Percentiles rank a stretch among this genome's conserved stretches.
These are phyloP conservation scores for Guillardia theta DNA, from an alignment of 78 protist species.

Conservation along the genomic window DNA sequence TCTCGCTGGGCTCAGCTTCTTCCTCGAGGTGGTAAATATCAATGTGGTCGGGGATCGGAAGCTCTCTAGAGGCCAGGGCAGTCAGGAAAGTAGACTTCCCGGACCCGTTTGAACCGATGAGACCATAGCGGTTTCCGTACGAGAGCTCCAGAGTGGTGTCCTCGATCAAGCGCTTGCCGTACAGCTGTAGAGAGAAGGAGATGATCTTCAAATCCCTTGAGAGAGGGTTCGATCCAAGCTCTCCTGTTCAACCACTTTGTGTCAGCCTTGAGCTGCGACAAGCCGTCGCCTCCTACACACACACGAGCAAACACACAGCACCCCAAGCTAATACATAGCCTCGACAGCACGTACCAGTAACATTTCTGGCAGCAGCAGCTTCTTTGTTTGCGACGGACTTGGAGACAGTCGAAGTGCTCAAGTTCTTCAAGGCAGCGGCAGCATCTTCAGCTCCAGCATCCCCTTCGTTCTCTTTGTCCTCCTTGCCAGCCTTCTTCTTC, in stretches of 20 bases:
- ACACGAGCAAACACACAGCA: neutral
- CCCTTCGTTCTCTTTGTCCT: too few species aligned
- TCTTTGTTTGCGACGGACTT: neutral
- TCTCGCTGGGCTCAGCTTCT: slow-evolving; percentile 52
- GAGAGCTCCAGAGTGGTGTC: slow-evolving; percentile 17
- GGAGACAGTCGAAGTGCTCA: neutral
- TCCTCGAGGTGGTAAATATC: slow-evolving; percentile 49
- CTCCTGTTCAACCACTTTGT: neutral
- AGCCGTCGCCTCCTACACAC: neutral
- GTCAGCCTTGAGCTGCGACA: neutral
- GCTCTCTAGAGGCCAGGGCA: slow-evolving; percentile 19
- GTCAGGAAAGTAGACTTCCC: slow-evolving; percentile 36
- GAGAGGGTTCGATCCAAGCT: neutral
- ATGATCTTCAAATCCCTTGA: slow-evolving; percentile 34
- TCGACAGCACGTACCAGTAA: neutral
- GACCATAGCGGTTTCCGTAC: neutral
- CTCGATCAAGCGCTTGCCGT: neutral
- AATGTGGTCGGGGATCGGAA: slow-evolving; percentile 38
- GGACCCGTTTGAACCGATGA: slow-evolving; percentile 26
- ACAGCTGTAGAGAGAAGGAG: neutral
- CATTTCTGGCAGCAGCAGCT: neutral
- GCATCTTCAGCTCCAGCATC: neutral
- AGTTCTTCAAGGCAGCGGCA: neutral
- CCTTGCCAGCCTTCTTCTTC: neutral
- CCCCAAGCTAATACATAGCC: too few species aligned